phyloP scores from a whole-genome alignment of 148 eudicot genomes.

The Rhododendron kiyosumense region DNA sequence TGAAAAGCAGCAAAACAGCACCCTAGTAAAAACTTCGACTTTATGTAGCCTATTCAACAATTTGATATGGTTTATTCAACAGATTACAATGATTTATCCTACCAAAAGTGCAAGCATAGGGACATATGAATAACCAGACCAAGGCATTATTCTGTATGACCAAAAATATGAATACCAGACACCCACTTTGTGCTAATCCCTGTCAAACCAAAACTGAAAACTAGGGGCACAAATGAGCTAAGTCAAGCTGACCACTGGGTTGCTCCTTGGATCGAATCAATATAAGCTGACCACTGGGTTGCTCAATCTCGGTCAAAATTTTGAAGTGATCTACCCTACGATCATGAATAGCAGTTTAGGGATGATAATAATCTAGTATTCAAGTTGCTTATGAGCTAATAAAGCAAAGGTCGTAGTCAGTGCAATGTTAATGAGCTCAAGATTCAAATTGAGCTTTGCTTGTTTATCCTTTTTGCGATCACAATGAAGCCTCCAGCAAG shows the following conservation, averaged over 20 bases:
- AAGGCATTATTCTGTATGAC: neutral
- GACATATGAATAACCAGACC: neutral
- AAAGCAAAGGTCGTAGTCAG: neutral
- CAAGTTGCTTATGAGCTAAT: neutral
- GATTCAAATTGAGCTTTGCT: constrained; percentile 4
- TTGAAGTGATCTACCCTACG: neutral
- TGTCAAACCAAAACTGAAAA: neutral
- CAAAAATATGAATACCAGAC: neutral
- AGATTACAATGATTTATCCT: constrained; percentile 2
- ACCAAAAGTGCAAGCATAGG: neutral
- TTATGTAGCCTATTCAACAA: neutral
- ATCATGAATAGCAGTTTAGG: neutral
- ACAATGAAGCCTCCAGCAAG: neutral
- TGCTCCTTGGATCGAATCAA: neutral
- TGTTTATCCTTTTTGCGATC: neutral
- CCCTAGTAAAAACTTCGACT: neutral
- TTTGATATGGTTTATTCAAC: neutral
- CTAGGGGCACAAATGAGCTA: neutral
- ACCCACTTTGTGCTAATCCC: neutral
- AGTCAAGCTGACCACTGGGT: neutral
- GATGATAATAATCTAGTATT: neutral
- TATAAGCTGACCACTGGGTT: neutral
- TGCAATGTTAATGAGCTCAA: neutral
- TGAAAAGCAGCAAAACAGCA: constrained; percentile 12
- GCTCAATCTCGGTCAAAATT: neutral